Evolutionary conservation across 352 stramenopile genomes (phyloP).

Genomic region (Pythium aristosporum): DNA sequence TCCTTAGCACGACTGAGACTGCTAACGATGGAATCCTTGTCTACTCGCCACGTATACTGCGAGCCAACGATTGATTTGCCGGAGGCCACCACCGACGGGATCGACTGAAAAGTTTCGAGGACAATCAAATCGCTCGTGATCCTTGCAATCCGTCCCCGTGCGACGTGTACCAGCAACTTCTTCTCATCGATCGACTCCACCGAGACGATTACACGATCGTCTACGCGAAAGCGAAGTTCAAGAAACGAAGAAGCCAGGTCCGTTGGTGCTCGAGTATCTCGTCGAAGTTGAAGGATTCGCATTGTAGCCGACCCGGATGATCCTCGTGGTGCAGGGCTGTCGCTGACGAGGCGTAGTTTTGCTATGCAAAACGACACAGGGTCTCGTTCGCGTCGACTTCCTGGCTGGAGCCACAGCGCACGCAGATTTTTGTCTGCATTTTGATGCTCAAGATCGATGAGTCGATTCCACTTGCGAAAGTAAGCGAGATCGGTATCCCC

Average conservation of each 20-base stretch:
- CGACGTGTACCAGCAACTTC: constrained; percentile 62
- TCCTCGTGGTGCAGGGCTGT: constrained; percentile 33
- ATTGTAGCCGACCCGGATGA: constrained; percentile 30
- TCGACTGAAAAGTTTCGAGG: constrained; percentile 54
- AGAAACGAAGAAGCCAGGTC: constrained; percentile 33
- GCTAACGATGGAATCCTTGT: constrained; percentile 70
- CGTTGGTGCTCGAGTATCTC: constrained; percentile 36
- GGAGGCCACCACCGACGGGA: constrained; percentile 55
- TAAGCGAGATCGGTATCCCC: constrained; percentile 50
- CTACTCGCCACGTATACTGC: constrained; percentile 68
- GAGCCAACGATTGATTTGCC: constrained; percentile 61
- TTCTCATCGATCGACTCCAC: constrained; percentile 68
- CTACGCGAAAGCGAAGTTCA: constrained; percentile 54
- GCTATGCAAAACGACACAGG: constrained; percentile 57
- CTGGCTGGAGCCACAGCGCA: constrained; percentile 63
- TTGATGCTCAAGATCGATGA: constrained; percentile 78
- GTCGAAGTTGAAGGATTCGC: constrained; percentile 48
- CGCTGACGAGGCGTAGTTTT: constrained; percentile 45
- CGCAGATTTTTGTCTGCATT: constrained; percentile 67
- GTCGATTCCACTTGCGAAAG: constrained; percentile 70
- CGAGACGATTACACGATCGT: constrained; percentile 77
- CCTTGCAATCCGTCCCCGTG: constrained; percentile 45
- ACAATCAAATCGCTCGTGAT: constrained; percentile 49
- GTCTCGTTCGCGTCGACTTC: constrained; percentile 57
- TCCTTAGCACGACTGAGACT: constrained; percentile 72